phyloP scores from a whole-genome alignment of 139 green algal genomes.

The Dunaliella sp. region DNA sequence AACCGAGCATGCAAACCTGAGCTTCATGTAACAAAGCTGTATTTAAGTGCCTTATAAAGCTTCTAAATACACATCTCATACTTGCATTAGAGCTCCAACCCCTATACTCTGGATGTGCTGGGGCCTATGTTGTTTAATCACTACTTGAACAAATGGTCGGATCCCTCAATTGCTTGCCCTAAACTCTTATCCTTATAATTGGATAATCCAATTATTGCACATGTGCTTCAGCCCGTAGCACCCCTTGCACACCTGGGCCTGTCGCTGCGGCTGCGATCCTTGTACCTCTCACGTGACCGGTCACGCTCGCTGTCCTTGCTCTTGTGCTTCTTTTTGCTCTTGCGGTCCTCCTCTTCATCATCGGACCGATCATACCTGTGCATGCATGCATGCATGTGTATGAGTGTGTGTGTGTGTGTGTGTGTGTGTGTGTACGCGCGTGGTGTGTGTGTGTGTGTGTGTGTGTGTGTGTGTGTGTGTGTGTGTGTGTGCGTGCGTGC shows the following conservation, averaged over 20 bases:
- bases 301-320: constrained; percentile 16
- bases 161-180: too few relatives aligned
- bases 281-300: neutral
- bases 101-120: too few relatives aligned
- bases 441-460: neutral
- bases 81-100: too few relatives aligned
- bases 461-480: too few relatives aligned
- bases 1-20: too few relatives aligned
- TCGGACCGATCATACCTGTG: constrained; percentile 1
- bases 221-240: neutral
- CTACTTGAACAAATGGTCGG: too few relatives aligned
- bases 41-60: too few relatives aligned
- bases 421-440: neutral
- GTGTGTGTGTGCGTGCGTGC: too few relatives aligned
- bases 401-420: neutral
- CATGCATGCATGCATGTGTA: neutral
- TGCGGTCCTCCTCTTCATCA: constrained; percentile 8
- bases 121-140: too few relatives aligned
- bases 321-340: constrained; percentile 36
- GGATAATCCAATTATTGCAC: neutral
- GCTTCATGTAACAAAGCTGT: too few relatives aligned
- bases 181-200: neutral
- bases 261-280: neutral
- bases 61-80: too few relatives aligned
- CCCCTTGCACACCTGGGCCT: neutral